Conservation (phyloP, 75 land plant species). For the Ceratopteris richardii region DNA sequence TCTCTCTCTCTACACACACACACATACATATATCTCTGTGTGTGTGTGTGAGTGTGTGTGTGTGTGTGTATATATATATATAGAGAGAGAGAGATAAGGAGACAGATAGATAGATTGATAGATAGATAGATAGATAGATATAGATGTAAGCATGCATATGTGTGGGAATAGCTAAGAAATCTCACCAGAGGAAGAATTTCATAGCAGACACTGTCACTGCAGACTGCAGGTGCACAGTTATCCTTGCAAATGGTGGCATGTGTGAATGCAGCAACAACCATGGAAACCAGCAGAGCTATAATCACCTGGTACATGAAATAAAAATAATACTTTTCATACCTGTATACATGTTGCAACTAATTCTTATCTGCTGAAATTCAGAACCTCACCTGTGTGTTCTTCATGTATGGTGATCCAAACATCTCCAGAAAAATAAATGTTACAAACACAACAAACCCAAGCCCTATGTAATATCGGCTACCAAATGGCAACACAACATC, state of each 20-base stretch:
- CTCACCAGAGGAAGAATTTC: constrained; percentile 10
- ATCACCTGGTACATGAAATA: too few relatives aligned
- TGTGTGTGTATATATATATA: too few relatives aligned
- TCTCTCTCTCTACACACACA: too few relatives aligned
- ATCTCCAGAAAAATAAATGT: constrained; percentile 19
- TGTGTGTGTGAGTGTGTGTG: too few relatives aligned
- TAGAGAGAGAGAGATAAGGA: too few relatives aligned
- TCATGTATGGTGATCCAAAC: constrained; percentile 38
- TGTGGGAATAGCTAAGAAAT: not conserved
- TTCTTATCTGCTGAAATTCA: too few relatives aligned
- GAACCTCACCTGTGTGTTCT: constrained; percentile 22
- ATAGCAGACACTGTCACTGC: constrained; percentile 7
- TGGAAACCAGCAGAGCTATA: constrained; percentile 23
- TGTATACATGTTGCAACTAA: too few relatives aligned
- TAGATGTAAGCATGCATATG: too few relatives aligned
- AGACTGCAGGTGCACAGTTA: constrained; percentile 1
- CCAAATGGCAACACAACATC: constrained; percentile 31
- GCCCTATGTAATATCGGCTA: constrained; percentile 27
- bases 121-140: too few relatives aligned
- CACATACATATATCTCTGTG: too few relatives aligned
- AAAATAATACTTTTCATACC: too few relatives aligned
- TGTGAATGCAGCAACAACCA: constrained; percentile 24
- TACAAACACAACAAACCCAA: constrained; percentile 28
- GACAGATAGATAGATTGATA: too few relatives aligned
- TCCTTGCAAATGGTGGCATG: constrained; percentile 16